These are phyloP conservation scores for Diaporthe sp. DNA, from an alignment of 2,329 filamentous ascomycete genomes.

Conservation along the genomic window DNA sequence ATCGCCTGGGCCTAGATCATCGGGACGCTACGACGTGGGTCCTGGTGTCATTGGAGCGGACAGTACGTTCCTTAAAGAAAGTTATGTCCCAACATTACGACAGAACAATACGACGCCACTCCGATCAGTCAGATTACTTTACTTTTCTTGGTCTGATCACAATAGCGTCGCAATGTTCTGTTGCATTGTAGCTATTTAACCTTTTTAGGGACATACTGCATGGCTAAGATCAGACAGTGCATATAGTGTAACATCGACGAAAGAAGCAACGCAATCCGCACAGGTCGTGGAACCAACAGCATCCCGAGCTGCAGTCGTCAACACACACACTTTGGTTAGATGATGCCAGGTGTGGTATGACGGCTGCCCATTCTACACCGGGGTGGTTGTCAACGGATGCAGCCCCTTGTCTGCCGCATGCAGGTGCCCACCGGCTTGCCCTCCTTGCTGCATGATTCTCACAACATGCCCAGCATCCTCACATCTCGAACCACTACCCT, in stretches of 20 bases:
- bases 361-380: conserved; percentile 31
- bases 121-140: too few relatives aligned
- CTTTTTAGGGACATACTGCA: too few relatives aligned
- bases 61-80: too few relatives aligned
- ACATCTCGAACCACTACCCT: too few relatives aligned
- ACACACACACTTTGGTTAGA: conserved; percentile 9
- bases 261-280: neutral
- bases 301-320: neutral
- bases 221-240: neutral
- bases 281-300: neutral
- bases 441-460: conserved; percentile 25
- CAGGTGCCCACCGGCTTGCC: conserved; percentile 25
- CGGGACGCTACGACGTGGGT: neutral
- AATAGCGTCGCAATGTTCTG: too few relatives aligned
- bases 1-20: neutral
- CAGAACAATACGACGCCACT: too few relatives aligned
- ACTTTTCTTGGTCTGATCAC: too few relatives aligned
- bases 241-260: neutral
- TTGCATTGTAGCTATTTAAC: too few relatives aligned
- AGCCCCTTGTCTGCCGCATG: conserved; percentile 26
- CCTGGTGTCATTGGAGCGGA: neutral
- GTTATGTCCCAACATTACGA: too few relatives aligned
- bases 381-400: conserved; percentile 23
- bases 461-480: too few relatives aligned
- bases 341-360: conserved; percentile 25